Base-by-base conservation (phyloP, 768 basidiomycete genomes). In the Boletus bicolor region DNA sequence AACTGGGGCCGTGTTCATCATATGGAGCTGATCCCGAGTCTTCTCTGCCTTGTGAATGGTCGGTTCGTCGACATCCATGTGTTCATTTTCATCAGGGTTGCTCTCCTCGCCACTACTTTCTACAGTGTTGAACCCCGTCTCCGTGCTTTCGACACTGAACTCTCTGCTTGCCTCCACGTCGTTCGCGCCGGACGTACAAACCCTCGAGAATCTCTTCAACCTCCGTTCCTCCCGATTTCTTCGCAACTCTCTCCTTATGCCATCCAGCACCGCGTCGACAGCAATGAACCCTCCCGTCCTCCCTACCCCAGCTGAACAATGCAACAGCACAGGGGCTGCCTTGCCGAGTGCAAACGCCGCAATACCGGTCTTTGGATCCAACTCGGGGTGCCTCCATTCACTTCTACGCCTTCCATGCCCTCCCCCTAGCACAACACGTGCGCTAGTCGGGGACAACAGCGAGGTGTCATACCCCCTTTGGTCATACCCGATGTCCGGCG, bases 301-400 rank as follows among this genome's bases (percentile, higher is more conserved):
- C 0, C 96, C 96, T 7, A 97, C 93, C 19, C 96, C 96, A 0
- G 96, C 96, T 32, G 92, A 94, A 67, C 95, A 95, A 68, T 95
- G 93, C 59, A 95, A 70, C 45, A 95, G 68, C 30, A 93, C 81
- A 1, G 91, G 90, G 21, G 80, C 72, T 14, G 60, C 53, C 43
- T 56, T 68, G 7, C 78, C 79, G 48, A 79, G 60, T 7, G 82
- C 80, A 57, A 80, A 81, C 51, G 76, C 68, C 17, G 81, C 78
- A 49, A 89, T 73, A 0, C 87, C 88, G 0, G 78, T 82, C 54
- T 72, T 72, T 17, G 73, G 64, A 53, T 89, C 85, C 41, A 88
- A 57, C 4, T 77, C 77, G 21, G 70, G 67, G 38, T 73, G 65
- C 15, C 70, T 67, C 69, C 69, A 72, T 32, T 64, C 60, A 17